Conservation (phyloP, 768 basidiomycete genomes). For the Amanita molliuscula region DNA sequence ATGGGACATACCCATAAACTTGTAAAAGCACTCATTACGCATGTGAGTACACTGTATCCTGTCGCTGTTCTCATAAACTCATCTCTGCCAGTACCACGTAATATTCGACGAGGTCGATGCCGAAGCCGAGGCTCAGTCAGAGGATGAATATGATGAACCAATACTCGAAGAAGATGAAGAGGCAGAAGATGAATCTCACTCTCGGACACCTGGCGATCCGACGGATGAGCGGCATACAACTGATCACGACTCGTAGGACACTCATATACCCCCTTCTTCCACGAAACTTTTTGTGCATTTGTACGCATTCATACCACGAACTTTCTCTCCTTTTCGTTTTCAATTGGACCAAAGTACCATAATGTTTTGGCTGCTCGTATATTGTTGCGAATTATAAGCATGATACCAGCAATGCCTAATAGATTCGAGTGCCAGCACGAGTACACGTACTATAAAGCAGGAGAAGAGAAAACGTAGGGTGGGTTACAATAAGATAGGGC, state of each 20-base stretch:
- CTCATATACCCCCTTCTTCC: constrained; percentile 11
- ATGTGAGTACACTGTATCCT: constrained; percentile 35
- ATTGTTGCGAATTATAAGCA: too few species aligned
- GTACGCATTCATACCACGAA: neutral
- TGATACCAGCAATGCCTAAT: too few species aligned
- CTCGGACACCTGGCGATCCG: constrained; percentile 9
- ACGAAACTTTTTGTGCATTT: neutral
- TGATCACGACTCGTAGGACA: constrained; percentile 11
- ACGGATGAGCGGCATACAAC: constrained; percentile 11
- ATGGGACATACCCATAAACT: constrained; percentile 72
- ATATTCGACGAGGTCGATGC: constrained; percentile 67
- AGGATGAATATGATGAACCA: constrained; percentile 55
- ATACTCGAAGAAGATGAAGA: constrained; percentile 61
- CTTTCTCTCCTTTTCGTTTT: too few species aligned
- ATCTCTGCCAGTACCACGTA: constrained; percentile 37
- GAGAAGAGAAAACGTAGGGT: too few species aligned
- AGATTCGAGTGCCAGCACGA: too few species aligned
- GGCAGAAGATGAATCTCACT: constrained; percentile 8
- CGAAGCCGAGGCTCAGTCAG: constrained; percentile 49
- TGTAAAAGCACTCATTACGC: constrained; percentile 67
- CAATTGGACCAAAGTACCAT: too few species aligned
- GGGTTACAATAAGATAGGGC: too few species aligned
- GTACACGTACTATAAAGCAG: too few species aligned
- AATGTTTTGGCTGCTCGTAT: too few species aligned
- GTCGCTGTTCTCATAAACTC: constrained; percentile 4